Percentiles rank a stretch among this genome's conserved stretches.
phyloP scores from a whole-genome alignment of 306 rosid genomes.

The Hippophae rhamnoides region DNA sequence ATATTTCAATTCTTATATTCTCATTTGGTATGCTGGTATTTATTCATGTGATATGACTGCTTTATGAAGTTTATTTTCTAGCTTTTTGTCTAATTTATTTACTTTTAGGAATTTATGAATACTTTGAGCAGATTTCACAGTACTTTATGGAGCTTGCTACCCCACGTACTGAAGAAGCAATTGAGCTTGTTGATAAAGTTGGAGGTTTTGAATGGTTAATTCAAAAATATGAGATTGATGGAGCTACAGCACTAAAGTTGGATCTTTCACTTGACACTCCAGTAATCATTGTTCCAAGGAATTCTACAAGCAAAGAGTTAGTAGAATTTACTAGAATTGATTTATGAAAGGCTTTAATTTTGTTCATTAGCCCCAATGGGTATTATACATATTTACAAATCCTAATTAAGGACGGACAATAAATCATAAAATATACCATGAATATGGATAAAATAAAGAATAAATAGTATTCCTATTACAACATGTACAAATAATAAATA shows the following conservation, averaged over 20 bases:
- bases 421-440: too few species aligned
- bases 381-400: too few species aligned
- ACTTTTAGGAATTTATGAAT: background rate
- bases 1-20: too few species aligned
- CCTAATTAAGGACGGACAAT: too few species aligned
- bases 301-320: slow-evolving; percentile 85
- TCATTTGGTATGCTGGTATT: too few species aligned
- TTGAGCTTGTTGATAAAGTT: slow-evolving; percentile 91
- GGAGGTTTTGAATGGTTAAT: slow-evolving; percentile 97
- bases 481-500: too few species aligned
- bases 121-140: slow-evolving; percentile 53
- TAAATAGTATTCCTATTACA: too few species aligned
- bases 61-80: background rate
- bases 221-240: slow-evolving; percentile 91
- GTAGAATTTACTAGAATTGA: slow-evolving; percentile 22
- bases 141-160: slow-evolving; percentile 97
- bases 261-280: slow-evolving; percentile 98
- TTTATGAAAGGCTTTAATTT: too few species aligned
- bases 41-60: background rate
- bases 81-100: background rate
- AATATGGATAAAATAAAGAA: too few species aligned
- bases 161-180: slow-evolving; percentile 80
- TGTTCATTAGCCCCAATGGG: too few species aligned
- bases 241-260: slow-evolving; percentile 79
- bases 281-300: slow-evolving; percentile 71